Percentiles rank a stretch among this genome's conserved stretches.
These are phyloP conservation scores for Plantago rigida DNA, from an alignment of 305 asterid genomes.

Conservation along the genomic window DNA sequence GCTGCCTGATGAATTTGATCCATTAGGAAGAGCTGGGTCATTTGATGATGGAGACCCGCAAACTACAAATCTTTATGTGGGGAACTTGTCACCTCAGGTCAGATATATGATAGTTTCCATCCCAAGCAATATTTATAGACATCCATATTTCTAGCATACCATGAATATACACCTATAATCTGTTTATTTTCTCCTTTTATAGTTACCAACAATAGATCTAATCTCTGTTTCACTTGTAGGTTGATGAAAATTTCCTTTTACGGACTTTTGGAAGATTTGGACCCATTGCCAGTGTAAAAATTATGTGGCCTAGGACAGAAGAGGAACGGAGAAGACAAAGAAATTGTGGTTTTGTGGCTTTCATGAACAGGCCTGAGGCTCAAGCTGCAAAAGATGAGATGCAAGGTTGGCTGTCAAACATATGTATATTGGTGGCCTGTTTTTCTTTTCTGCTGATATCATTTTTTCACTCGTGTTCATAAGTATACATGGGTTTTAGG, in stretches of 20 bases:
- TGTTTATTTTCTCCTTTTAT: constrained; percentile 14
- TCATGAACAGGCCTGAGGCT: constrained; percentile 80
- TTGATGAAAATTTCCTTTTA: constrained; percentile 82
- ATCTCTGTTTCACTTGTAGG: constrained; percentile 38
- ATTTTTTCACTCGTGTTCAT: too few species aligned
- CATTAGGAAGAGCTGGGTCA: constrained; percentile 75
- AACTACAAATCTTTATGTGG: constrained; percentile 87
- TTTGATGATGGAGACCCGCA: constrained; percentile 98
- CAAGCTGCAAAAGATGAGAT: constrained; percentile 93
- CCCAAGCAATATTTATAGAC: constrained; percentile 8
- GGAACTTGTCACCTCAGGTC: constrained; percentile 88
- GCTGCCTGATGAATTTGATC: constrained; percentile 88
- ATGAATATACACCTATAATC: neutral
- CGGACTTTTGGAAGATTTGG: constrained; percentile 97
- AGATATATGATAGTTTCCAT: constrained; percentile 11
- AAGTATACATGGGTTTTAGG: too few species aligned
- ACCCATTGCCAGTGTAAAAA: constrained; percentile 90
- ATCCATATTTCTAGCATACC: neutral
- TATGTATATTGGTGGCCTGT: constrained; percentile 1
- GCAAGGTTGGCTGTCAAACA: constrained; percentile 51
- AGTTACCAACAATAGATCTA: neutral
- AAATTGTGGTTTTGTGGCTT: constrained; percentile 91
- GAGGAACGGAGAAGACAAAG: constrained; percentile 80
- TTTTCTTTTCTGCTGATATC: neutral
- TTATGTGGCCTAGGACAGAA: constrained; percentile 99